Evolutionary conservation across 371 early-diverging fungal species (phyloP).

Genomic region (Actinomortierella wolfii): DNA sequence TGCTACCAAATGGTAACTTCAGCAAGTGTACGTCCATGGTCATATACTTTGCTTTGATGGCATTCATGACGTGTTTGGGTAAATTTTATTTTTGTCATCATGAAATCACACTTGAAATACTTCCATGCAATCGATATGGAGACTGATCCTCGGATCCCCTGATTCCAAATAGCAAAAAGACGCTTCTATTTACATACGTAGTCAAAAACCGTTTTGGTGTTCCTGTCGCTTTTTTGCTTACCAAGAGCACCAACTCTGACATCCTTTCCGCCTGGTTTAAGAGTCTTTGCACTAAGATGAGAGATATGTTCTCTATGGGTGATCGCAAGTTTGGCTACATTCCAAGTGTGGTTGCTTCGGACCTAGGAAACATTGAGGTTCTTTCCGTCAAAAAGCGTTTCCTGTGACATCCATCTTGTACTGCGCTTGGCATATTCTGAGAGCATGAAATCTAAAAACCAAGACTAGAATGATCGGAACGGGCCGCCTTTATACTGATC

Average conservation of each 20-base stretch:
- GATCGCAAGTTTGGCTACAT: slow-evolving; percentile 7
- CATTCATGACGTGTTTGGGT: slow-evolving; percentile 16
- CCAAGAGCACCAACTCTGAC: neutral
- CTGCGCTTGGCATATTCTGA: slow-evolving; percentile 23
- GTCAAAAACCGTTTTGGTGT: slow-evolving; percentile 13
- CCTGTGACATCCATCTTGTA: slow-evolving; percentile 9
- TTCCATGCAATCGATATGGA: too few relatives aligned
- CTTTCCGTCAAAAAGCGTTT: slow-evolving; percentile 10
- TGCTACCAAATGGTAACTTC: slow-evolving; percentile 15
- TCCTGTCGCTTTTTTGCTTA: slow-evolving; percentile 6
- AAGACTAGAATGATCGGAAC: slow-evolving; percentile 2
- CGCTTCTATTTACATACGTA: slow-evolving; percentile 15
- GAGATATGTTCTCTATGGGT: slow-evolving; percentile 5
- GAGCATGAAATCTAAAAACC: slow-evolving; percentile 12
- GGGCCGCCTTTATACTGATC: neutral
- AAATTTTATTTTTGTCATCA: too few relatives aligned
- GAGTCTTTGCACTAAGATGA: slow-evolving; percentile 11
- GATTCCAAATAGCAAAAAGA: neutral
- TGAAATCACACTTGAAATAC: too few relatives aligned
- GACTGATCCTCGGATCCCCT: too few relatives aligned
- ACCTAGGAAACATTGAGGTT: slow-evolving; percentile 19
- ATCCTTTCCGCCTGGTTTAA: slow-evolving; percentile 9
- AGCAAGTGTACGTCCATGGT: slow-evolving; percentile 7
- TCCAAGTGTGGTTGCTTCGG: slow-evolving; percentile 14
- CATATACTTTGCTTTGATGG: slow-evolving; percentile 14